A percentile compares a stretch with the other conserved stretches of the same genome.
Evolutionary conservation across 495 filamentous ascomycete genomes (phyloP).

Genomic region (Penicillium crystallinum): DNA sequence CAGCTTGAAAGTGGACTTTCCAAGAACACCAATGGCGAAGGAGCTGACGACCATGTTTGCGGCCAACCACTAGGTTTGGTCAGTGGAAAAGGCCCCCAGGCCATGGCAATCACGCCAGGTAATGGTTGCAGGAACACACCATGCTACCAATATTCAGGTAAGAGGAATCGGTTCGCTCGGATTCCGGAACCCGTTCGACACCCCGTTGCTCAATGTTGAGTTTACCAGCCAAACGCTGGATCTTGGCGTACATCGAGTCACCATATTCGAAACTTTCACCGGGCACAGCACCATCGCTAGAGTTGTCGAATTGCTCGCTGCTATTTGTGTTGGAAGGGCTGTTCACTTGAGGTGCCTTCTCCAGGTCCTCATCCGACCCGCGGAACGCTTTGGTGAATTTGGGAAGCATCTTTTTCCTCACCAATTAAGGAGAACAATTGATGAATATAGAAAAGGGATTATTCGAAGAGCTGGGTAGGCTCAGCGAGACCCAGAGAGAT

Average conservation of each 20-base stretch:
- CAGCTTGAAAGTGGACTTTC: constrained; percentile 59
- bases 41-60: constrained; percentile 81
- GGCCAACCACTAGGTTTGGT: constrained; percentile 63
- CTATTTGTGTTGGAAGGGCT: constrained; percentile 30
- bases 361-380: constrained; percentile 28
- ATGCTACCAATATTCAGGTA: constrained; percentile 68
- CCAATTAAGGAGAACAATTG: constrained; percentile 4
- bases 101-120: constrained; percentile 7
- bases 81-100: constrained; percentile 15
- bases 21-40: constrained; percentile 74
- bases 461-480: constrained; percentile 16
- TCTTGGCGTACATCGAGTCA: constrained; percentile 55
- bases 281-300: constrained; percentile 51
- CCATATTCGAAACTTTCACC: constrained; percentile 60
- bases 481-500: constrained; percentile 19
- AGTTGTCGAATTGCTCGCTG: constrained; percentile 32
- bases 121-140: constrained; percentile 45
- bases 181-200: constrained; percentile 72
- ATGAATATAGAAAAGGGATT: constrained; percentile 1
- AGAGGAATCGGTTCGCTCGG: constrained; percentile 64
- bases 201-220: constrained; percentile 73
- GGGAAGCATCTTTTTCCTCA: constrained; percentile 11
- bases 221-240: constrained; percentile 64
- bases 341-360: constrained; percentile 36
- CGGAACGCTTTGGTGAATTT: constrained; percentile 23